phyloP scores from a whole-genome alignment of 495 filamentous ascomycete species.

The Talaromyces wortmannii region DNA sequence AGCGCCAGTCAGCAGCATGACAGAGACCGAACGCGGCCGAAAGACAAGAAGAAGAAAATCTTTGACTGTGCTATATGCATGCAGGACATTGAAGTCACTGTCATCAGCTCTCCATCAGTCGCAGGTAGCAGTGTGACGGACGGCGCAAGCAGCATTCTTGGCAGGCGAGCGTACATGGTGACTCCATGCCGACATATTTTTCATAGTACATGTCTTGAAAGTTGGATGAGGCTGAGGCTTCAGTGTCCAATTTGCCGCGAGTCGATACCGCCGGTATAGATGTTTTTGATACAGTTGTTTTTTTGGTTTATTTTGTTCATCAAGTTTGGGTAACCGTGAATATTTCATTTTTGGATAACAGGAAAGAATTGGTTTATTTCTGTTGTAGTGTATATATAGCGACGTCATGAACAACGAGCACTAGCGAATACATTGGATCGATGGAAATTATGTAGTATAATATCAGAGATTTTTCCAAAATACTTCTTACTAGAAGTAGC shows the following conservation, averaged over 20 bases:
- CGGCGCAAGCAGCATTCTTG: conserved; percentile 63
- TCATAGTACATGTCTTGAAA: conserved; percentile 86
- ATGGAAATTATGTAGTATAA: too few species aligned
- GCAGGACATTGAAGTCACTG: conserved; percentile 81
- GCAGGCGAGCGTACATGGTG: conserved; percentile 84
- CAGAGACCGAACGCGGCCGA: conserved; percentile 28
- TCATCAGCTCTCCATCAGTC: conserved; percentile 53
- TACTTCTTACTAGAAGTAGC: too few species aligned
- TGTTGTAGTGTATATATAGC: not conserved
- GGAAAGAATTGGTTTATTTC: too few species aligned
- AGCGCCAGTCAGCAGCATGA: conserved; percentile 22
- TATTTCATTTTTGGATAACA: not conserved
- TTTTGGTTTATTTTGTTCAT: not conserved
- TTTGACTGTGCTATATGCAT: conserved; percentile 96
- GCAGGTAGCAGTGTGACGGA: conserved; percentile 43
- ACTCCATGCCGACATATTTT: conserved; percentile 96
- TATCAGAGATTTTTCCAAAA: too few species aligned
- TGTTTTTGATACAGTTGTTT: not conserved
- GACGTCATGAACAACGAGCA: not conserved
- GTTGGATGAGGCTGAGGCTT: conserved; percentile 89
- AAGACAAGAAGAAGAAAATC: conserved; percentile 48
- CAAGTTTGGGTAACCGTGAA: not conserved
- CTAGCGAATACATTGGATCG: not conserved
- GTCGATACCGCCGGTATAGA: conserved; percentile 71
- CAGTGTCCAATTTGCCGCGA: conserved; percentile 97